phyloP scores from a whole-genome alignment of 31 red algal species.

The Asparagopsis taxiformis region DNA sequence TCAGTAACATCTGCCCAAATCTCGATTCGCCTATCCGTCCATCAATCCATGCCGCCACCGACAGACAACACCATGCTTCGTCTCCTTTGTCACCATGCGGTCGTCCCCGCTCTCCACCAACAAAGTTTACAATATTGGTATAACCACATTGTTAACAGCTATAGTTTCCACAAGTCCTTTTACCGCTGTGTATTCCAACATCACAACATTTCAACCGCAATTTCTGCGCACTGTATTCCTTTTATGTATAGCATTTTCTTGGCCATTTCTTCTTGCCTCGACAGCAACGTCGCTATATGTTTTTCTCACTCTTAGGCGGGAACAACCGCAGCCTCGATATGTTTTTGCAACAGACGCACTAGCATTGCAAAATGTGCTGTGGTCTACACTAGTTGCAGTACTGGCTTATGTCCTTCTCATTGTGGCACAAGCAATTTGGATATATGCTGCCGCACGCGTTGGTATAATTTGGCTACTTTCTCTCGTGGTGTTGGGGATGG shows the following conservation, averaged over 20 bases:
- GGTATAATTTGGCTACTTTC: conserved; percentile 32
- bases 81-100: too few species aligned
- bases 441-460: conserved; percentile 27
- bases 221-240: conserved; percentile 20
- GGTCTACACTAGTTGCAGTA: neutral
- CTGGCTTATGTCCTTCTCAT: conserved; percentile 2
- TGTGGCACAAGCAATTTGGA: conserved; percentile 37
- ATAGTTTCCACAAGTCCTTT: conserved; percentile 24
- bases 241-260: conserved; percentile 11
- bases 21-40: too few species aligned
- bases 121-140: conserved; percentile 11
- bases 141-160: conserved; percentile 7
- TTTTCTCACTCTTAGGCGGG: neutral
- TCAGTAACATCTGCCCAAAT: too few species aligned
- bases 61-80: too few species aligned
- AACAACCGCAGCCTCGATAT: neutral
- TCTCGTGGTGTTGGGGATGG: conserved; percentile 29
- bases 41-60: too few species aligned
- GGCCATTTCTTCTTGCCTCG: conserved; percentile 18
- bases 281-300: neutral
- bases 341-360: conserved; percentile 3
- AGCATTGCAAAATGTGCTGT: conserved; percentile 1
- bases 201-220: conserved; percentile 16
- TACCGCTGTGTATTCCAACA: conserved; percentile 15
- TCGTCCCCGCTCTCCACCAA: neutral